Evolutionary conservation across 2,329 filamentous ascomycete genomes (phyloP).

Genomic region (Albophoma yamanashiensis): DNA sequence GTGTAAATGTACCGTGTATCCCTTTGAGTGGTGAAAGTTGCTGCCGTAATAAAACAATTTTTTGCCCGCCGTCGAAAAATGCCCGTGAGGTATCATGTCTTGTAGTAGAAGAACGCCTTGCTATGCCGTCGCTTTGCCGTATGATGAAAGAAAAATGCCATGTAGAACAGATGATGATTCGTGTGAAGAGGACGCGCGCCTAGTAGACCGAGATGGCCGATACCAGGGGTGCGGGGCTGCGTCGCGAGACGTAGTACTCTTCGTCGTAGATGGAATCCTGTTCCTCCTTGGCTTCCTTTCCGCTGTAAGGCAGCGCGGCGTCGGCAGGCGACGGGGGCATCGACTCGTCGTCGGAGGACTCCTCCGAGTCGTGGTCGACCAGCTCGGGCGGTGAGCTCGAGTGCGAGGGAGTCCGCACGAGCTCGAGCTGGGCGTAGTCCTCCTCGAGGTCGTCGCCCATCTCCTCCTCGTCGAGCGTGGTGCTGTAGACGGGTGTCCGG

Average conservation of each 20-base stretch:
- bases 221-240: constrained; percentile 39
- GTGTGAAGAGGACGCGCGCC: background rate
- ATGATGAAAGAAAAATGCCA: constrained; percentile 5
- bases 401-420: constrained; percentile 60
- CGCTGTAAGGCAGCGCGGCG: constrained; percentile 46
- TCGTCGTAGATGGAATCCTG: constrained; percentile 38
- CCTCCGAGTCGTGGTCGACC: constrained; percentile 58
- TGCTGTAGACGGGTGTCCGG: constrained; percentile 31
- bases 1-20: constrained; percentile 3
- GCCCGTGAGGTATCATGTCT: constrained; percentile 18
- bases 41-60: constrained; percentile 1
- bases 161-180: constrained; percentile 1
- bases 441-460: constrained; percentile 48
- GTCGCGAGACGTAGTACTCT: constrained; percentile 41
- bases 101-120: constrained; percentile 14
- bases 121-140: constrained; percentile 16
- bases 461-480: constrained; percentile 28
- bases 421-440: constrained; percentile 52
- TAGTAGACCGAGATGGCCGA: constrained; percentile 49
- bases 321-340: constrained; percentile 62
- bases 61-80: constrained; percentile 6
- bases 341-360: constrained; percentile 65
- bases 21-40: constrained; percentile 5
- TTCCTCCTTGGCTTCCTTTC: constrained; percentile 40
- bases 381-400: constrained; percentile 58